phyloP scores from a whole-genome alignment of 441 rosid species.

The Bruguiera hainesii region DNA sequence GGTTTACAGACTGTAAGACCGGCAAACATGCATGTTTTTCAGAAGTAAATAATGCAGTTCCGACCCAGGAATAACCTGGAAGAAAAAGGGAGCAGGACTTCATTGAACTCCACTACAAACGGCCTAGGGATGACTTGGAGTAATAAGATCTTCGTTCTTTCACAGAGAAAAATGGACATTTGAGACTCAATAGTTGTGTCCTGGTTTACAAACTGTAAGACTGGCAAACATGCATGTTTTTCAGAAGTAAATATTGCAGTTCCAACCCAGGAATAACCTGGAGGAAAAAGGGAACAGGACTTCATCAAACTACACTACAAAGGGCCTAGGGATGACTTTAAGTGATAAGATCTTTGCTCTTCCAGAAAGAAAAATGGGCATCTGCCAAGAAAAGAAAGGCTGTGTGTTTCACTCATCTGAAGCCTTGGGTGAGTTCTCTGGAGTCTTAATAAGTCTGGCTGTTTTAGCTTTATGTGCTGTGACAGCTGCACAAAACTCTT shows the following conservation, averaged over 20 bases:
- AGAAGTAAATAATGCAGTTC: slow-evolving; percentile 21
- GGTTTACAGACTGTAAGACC: slow-evolving; percentile 18
- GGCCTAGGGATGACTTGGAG: slow-evolving; percentile 11
- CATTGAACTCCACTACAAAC: slow-evolving; percentile 23
- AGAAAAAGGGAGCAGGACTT: slow-evolving; percentile 22
- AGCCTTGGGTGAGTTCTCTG: slow-evolving; percentile 74
- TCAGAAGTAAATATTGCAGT: slow-evolving; percentile 21
- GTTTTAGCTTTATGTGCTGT: slow-evolving; percentile 50
- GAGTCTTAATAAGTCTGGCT: slow-evolving; percentile 50
- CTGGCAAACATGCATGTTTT: slow-evolving; percentile 23
- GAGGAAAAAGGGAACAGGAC: slow-evolving; percentile 21
- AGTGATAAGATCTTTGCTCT: slow-evolving; percentile 4
- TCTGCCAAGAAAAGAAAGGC: background rate
- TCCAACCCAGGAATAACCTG: slow-evolving; percentile 17
- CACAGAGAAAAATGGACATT: background rate
- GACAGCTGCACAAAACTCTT: slow-evolving; percentile 59
- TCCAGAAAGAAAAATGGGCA: background rate
- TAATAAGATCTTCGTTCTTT: background rate
- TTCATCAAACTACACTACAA: slow-evolving; percentile 23
- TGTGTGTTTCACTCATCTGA: slow-evolving; percentile 38
- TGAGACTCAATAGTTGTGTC: slow-evolving; percentile 13
- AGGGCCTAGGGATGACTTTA: slow-evolving; percentile 11
- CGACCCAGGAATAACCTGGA: slow-evolving; percentile 17
- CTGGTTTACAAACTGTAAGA: slow-evolving; percentile 21
- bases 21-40: slow-evolving; percentile 24